phyloP scores from a whole-genome alignment of 169 alveolate species.

The Prorocentrum cordatum region DNA sequence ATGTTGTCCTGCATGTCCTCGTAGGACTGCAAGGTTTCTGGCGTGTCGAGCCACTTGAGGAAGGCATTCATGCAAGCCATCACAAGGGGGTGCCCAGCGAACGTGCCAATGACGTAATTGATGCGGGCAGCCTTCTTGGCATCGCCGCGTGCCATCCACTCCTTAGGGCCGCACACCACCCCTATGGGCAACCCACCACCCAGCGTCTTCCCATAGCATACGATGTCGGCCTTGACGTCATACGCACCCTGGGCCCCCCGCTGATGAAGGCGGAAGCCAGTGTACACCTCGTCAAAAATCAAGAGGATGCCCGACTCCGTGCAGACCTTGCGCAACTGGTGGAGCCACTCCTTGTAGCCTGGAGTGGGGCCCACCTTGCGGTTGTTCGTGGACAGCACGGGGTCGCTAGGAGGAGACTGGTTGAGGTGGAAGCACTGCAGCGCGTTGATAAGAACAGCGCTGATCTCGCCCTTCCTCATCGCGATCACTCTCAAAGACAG shows the following conservation, averaged over 20 bases:
- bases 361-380: conserved; percentile 22
- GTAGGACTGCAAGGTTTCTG: background rate
- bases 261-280: conserved; percentile 39
- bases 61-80: conserved; percentile 65
- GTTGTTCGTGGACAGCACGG: conserved; percentile 38
- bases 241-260: conserved; percentile 54
- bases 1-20: conserved; percentile 17
- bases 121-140: conserved; percentile 53
- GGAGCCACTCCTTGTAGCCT: conserved; percentile 63
- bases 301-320: conserved; percentile 18
- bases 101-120: conserved; percentile 53
- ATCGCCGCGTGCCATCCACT: conserved; percentile 48
- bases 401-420: conserved; percentile 11
- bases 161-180: conserved; percentile 50
- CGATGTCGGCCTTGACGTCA: conserved; percentile 48
- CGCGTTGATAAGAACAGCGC: conserved; percentile 29
- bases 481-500: conserved; percentile 9
- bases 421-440: conserved; percentile 55
- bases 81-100: conserved; percentile 56
- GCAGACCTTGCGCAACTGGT: conserved; percentile 28
- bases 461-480: conserved; percentile 22
- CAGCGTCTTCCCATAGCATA: conserved; percentile 60
- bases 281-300: conserved; percentile 51
- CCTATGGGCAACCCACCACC: conserved; percentile 63
- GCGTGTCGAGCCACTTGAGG: conserved; percentile 21